A percentile compares a stretch with the other conserved stretches of the same genome.
Conservation (phyloP, 2,329 filamentous ascomycete genomes). For the Apiospora saccharicola region DNA sequence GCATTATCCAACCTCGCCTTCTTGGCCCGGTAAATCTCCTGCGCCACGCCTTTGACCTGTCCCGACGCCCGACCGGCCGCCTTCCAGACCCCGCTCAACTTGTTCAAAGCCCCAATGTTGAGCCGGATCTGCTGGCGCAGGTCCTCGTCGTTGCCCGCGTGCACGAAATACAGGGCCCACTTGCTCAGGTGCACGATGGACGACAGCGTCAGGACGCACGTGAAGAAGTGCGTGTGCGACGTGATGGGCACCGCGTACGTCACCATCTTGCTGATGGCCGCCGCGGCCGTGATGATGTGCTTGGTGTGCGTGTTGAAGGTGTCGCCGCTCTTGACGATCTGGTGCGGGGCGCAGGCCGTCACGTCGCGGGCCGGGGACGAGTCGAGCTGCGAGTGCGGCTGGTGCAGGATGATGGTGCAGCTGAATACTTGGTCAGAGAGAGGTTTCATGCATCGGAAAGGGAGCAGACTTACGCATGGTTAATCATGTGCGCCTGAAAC, state of each 20-base stretch:
- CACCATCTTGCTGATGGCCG: conserved; percentile 77
- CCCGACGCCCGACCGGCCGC: conserved; percentile 73
- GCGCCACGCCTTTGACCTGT: conserved; percentile 81
- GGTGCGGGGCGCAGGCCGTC: conserved; percentile 72
- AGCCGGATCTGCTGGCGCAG: conserved; percentile 79
- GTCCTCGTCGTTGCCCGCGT: conserved; percentile 63
- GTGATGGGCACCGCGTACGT: conserved; percentile 76
- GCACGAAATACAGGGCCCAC: conserved; percentile 72
- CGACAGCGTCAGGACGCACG: conserved; percentile 78
- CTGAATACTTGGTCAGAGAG: conserved; percentile 41
- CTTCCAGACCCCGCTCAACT: conserved; percentile 74
- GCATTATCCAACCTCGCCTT: conserved; percentile 62
- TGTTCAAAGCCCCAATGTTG: conserved; percentile 78
- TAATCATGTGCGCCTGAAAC: conserved; percentile 89
- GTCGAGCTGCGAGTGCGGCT: conserved; percentile 79
- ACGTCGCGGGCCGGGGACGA: conserved; percentile 64
- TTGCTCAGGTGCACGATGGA: conserved; percentile 84
- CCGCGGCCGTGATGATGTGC: conserved; percentile 81
- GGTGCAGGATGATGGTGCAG: conserved; percentile 77
- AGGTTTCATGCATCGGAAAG: too few relatives aligned
- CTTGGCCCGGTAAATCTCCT: conserved; percentile 72
- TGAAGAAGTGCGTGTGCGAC: conserved; percentile 84
- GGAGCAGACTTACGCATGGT: conserved; percentile 54
- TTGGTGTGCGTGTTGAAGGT: conserved; percentile 73
- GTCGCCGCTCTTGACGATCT: conserved; percentile 56